These are phyloP conservation scores for Volvox carteri DNA, from an alignment of 163 green algal species.

Conservation along the genomic window DNA sequence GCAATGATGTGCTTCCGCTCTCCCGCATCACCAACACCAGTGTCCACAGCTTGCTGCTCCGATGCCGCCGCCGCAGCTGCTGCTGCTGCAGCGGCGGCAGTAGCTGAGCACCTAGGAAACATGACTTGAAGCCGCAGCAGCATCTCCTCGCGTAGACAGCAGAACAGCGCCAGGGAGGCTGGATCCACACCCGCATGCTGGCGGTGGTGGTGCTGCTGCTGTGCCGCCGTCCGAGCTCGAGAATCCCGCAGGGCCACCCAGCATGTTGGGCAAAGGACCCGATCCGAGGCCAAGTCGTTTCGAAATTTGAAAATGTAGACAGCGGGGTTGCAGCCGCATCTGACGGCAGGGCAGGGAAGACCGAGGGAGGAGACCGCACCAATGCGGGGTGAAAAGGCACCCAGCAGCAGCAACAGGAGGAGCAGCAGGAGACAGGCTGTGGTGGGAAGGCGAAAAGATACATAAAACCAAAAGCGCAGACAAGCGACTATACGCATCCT, in stretches of 20 bases:
- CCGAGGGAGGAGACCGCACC: no score
- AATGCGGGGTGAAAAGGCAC: no score
- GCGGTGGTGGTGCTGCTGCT: background rate
- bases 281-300: background rate
- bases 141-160: conserved; percentile 39
- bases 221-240: background rate
- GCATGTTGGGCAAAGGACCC: conserved; percentile 4
- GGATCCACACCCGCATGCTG: background rate
- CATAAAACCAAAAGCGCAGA: no score
- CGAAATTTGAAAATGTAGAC: conserved; percentile 17
- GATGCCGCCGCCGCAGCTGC: background rate
- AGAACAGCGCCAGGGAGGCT: background rate
- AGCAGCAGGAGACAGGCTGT: no score
- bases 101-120: background rate
- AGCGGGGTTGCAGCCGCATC: conserved; percentile 41
- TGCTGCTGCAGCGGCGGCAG: no score
- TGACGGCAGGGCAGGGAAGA: background rate
- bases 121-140: conserved; percentile 25
- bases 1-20: no score
- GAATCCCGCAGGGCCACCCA: background rate
- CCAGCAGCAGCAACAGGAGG: no score
- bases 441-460: no score
- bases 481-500: no score
- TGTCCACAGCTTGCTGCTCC: background rate
- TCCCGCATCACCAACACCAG: no score